These are phyloP conservation scores for Pichia thaimueangensis DNA, from an alignment of 805 yeast species.

Conservation along the genomic window DNA sequence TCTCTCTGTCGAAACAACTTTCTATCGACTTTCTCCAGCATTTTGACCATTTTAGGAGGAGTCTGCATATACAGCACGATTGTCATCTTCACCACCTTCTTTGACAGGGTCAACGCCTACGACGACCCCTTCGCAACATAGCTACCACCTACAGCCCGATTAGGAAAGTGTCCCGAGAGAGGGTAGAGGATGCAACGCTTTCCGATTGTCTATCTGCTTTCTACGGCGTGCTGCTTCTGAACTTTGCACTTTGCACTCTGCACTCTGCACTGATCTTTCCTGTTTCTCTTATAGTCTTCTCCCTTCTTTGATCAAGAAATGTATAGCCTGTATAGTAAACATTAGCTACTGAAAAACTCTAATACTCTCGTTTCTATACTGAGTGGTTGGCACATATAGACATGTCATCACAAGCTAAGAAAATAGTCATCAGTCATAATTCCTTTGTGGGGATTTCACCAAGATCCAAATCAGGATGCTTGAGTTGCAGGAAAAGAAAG, in stretches of 20 bases:
- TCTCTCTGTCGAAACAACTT: slow-evolving; percentile 70
- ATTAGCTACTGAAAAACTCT: too few relatives aligned
- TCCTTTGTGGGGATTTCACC: slow-evolving; percentile 30
- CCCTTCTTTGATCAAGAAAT: too few relatives aligned
- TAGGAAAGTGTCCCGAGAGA: too few relatives aligned
- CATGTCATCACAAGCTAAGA: slow-evolving; percentile 1
- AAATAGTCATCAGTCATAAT: slow-evolving; percentile 4
- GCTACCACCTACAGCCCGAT: too few relatives aligned
- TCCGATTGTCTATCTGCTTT: too few relatives aligned
- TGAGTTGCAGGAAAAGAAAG: slow-evolving; percentile 37
- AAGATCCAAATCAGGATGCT: slow-evolving; percentile 35
- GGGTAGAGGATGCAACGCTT: too few relatives aligned
- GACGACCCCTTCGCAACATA: slow-evolving; percentile 25
- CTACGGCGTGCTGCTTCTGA: neutral
- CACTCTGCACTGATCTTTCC: too few relatives aligned
- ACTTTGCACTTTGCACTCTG: too few relatives aligned
- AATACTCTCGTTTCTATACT: too few relatives aligned
- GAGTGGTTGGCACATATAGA: too few relatives aligned
- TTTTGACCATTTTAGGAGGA: slow-evolving; percentile 84
- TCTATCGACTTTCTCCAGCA: slow-evolving; percentile 61
- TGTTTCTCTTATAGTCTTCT: too few relatives aligned
- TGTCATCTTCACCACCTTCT: slow-evolving; percentile 73
- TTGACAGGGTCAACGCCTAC: slow-evolving; percentile 46
- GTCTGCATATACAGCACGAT: slow-evolving; percentile 74
- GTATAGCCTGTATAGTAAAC: too few relatives aligned